phyloP scores from a whole-genome alignment of 495 filamentous ascomycete genomes.

The Sporormia fimetaria region DNA sequence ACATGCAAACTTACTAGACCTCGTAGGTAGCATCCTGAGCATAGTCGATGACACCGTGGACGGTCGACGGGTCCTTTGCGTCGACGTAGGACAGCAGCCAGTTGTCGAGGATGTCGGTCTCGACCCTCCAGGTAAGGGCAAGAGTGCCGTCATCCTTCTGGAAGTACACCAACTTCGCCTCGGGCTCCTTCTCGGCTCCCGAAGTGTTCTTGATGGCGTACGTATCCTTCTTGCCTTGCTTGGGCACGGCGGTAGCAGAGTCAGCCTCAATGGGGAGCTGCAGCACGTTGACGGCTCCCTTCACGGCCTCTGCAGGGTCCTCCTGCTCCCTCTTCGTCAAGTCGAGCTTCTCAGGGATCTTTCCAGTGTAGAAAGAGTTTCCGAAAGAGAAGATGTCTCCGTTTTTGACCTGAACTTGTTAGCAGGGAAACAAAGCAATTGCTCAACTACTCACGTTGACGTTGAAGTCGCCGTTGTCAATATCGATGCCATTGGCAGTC shows the following conservation, averaged over 20 bases:
- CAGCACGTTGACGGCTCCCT: slow-evolving; percentile 29
- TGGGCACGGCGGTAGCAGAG: slow-evolving; percentile 30
- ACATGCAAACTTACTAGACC: slow-evolving; percentile 30
- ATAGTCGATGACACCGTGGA: slow-evolving; percentile 39
- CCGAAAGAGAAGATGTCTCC: slow-evolving; percentile 38
- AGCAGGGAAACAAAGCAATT: background rate
- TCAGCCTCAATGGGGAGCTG: slow-evolving; percentile 31
- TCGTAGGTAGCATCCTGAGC: slow-evolving; percentile 38
- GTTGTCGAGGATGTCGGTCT: slow-evolving; percentile 40
- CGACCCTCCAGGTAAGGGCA: slow-evolving; percentile 39
- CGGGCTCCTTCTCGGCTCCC: slow-evolving; percentile 35
- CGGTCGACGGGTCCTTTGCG: slow-evolving; percentile 32
- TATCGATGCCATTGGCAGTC: slow-evolving; percentile 41
- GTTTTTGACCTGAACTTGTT: slow-evolving; percentile 33
- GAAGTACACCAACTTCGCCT: slow-evolving; percentile 38
- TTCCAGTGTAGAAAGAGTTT: slow-evolving; percentile 31
- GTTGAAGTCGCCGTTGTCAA: slow-evolving; percentile 47
- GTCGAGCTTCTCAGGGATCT: slow-evolving; percentile 32
- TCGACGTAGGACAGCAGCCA: slow-evolving; percentile 43
- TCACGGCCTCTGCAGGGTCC: slow-evolving; percentile 32
- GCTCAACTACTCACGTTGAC: slow-evolving; percentile 37
- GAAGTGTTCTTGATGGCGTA: slow-evolving; percentile 33
- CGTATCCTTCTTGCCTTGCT: slow-evolving; percentile 25
- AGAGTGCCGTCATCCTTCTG: slow-evolving; percentile 34
- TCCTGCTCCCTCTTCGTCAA: slow-evolving; percentile 31